Percentiles rank a stretch among this genome's conserved stretches.
phyloP scores from a whole-genome alignment of 768 basidiomycete genomes.

The Termitomyces eurrhizus region DNA sequence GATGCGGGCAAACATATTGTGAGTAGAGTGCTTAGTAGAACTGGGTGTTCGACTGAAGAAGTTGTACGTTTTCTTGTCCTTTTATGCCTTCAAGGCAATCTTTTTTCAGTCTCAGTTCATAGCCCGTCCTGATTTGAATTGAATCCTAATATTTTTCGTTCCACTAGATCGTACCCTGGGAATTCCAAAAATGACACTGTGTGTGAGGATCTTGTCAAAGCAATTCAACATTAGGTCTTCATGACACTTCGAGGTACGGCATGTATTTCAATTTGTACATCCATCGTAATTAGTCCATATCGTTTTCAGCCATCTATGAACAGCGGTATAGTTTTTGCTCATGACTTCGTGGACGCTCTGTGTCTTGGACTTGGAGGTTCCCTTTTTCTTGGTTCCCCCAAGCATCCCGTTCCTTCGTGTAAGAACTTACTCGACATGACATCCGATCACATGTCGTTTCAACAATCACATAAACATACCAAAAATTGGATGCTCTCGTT shows the following conservation, averaged over 20 bases:
- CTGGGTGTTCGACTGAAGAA: constrained; percentile 13
- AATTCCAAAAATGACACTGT: background rate
- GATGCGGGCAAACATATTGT: constrained; percentile 13
- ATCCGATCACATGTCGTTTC: background rate
- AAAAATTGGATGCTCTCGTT: background rate
- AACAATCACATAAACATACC: background rate
- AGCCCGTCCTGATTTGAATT: background rate
- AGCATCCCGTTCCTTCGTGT: background rate
- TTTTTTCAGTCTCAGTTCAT: background rate
- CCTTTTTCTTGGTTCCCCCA: background rate
- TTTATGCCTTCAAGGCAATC: background rate
- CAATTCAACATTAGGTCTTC: background rate
- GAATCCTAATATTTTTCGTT: background rate
- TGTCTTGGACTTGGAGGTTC: background rate
- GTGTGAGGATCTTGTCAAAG: background rate
- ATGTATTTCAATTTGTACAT: background rate
- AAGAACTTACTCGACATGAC: background rate
- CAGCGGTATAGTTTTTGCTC: background rate
- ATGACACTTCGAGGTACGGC: background rate
- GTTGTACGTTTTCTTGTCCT: background rate
- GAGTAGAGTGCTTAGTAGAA: constrained; percentile 11
- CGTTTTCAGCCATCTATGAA: background rate
- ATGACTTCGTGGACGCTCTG: background rate
- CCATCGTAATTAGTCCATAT: background rate
- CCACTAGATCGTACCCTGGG: background rate